Base-by-base conservation (phyloP, 805 yeast genomes). In the Schizosaccharomyces lindneri region DNA sequence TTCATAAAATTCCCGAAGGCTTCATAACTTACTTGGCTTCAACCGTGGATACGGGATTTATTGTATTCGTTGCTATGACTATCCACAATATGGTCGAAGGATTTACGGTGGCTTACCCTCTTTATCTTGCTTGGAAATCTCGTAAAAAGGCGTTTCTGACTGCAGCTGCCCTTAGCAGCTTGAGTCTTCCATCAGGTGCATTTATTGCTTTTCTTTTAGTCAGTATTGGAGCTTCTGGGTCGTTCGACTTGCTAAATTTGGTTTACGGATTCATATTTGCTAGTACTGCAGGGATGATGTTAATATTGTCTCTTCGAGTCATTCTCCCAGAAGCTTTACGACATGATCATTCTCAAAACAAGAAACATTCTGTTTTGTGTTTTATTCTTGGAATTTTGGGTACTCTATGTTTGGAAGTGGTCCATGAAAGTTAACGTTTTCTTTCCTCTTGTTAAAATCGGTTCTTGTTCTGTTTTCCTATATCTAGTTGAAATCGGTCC, bases 1-100 rank as follows among this genome's bases (percentile, higher is more conserved):
- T 93, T 36, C 98, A 90, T 73, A 89, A 93, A 70, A 76, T 90
- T 31, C 98, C 98, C 0, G 98, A 90, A 72, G 98, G 98, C 0
- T 86, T 90, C 68, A 81, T 90, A 62, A 84, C 94, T 59, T 90
- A 80, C 70, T 85, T 84, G 43, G 88, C 93, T 0, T 77, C 87
- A 1, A 74, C 75, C 63, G 82, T 81, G 0, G 85, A 84, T 67
- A 80, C 84, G 1, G 97, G 97, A 0, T 66, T 87, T 24, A 78
- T 87, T 17, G 87, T 90, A 13, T 89, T 93, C 68, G 70, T 89
- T 24, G 87, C 96, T 59, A 76, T 90, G 68, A 80, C 88, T 13
- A 79, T 93, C 36, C 98, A 90, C 73, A 93, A 93, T 70, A 83
- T 87, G 66, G 83, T 89, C 27, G 98, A 90, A 70, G 98, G 97